Conservation (phyloP, 106 monocot genomes). For the Phalaenopsis equestris region DNA sequence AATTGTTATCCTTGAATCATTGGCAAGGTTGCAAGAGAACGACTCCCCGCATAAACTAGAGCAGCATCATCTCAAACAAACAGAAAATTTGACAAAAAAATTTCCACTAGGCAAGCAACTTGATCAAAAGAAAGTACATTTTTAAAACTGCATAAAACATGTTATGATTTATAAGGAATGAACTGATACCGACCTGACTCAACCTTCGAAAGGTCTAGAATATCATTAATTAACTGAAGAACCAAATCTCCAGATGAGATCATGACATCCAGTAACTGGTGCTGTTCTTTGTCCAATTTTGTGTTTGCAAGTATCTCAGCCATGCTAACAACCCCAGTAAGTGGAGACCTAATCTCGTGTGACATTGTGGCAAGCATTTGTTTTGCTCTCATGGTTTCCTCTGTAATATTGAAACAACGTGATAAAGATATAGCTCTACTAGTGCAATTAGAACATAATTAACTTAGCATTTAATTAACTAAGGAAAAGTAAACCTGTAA, state of each 20-base stretch:
- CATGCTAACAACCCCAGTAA: slow-evolving; percentile 76
- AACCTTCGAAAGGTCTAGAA: slow-evolving; percentile 76
- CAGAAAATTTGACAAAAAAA: neutral
- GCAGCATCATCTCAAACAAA: neutral
- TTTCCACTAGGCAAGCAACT: neutral
- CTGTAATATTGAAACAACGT: slow-evolving; percentile 20
- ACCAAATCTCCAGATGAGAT: slow-evolving; percentile 75
- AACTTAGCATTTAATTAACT: neutral
- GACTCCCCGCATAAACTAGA: neutral
- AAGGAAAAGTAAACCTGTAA: slow-evolving; percentile 37
- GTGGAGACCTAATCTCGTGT: slow-evolving; percentile 80
- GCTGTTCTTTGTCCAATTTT: slow-evolving; percentile 55
- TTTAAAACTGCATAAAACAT: neutral
- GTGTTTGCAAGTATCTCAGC: slow-evolving; percentile 64
- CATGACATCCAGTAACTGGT: slow-evolving; percentile 64
- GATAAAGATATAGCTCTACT: neutral
- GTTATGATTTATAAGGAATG: neutral
- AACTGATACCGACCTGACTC: slow-evolving; percentile 48
- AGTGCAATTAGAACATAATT: neutral
- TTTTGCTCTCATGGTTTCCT: slow-evolving; percentile 86
- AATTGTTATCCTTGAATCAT: neutral
- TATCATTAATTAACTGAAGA: slow-evolving; percentile 74
- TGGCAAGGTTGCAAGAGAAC: neutral
- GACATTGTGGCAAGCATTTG: slow-evolving; percentile 87
- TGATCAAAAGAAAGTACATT: neutral